phyloP scores from a whole-genome alignment of 1,284 basidiomycete species.

The Papiliotrema laurentii region DNA sequence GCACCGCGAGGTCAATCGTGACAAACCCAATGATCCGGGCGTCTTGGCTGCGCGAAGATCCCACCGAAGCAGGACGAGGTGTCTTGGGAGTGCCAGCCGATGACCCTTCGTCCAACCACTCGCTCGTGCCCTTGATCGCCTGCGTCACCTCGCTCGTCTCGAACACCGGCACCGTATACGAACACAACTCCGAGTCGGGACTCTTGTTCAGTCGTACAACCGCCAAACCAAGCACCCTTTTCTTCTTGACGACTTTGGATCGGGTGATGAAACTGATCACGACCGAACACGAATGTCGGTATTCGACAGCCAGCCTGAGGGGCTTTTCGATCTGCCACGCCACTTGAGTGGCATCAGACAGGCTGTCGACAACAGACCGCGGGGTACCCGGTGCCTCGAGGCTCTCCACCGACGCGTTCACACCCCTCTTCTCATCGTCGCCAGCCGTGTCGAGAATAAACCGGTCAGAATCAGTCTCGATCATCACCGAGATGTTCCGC shows the following conservation, averaged over 20 bases:
- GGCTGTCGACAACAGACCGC: neutral
- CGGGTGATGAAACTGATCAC: slow-evolving; percentile 34
- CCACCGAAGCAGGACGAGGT: neutral
- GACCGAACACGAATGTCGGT: slow-evolving; percentile 44
- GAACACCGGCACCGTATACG: slow-evolving; percentile 32
- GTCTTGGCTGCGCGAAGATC: neutral
- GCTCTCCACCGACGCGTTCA: slow-evolving; percentile 1
- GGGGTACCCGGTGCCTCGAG: neutral
- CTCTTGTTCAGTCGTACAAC: slow-evolving; percentile 30
- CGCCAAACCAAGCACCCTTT: slow-evolving; percentile 31
- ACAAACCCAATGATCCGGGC: slow-evolving; percentile 26
- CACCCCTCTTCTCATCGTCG: slow-evolving; percentile 5
- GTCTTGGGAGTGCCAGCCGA: neutral
- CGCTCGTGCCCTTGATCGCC: slow-evolving; percentile 12
- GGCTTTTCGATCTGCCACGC: slow-evolving; percentile 26
- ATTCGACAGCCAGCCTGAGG: slow-evolving; percentile 38
- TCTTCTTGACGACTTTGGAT: slow-evolving; percentile 35
- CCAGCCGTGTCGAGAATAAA: neutral
- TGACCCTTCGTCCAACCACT: neutral
- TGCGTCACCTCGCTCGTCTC: slow-evolving; percentile 29
- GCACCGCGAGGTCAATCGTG: slow-evolving; percentile 28
- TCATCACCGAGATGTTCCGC: slow-evolving; percentile 17
- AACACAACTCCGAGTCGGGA: slow-evolving; percentile 24
- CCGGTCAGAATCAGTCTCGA: slow-evolving; percentile 5
- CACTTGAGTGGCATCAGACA: slow-evolving; percentile 1